Evolutionary conservation across 2,329 filamentous ascomycete genomes (phyloP), one percentile per base, ranked within the genome.

Genomic region (Colletotrichum limetticola): DNA sequence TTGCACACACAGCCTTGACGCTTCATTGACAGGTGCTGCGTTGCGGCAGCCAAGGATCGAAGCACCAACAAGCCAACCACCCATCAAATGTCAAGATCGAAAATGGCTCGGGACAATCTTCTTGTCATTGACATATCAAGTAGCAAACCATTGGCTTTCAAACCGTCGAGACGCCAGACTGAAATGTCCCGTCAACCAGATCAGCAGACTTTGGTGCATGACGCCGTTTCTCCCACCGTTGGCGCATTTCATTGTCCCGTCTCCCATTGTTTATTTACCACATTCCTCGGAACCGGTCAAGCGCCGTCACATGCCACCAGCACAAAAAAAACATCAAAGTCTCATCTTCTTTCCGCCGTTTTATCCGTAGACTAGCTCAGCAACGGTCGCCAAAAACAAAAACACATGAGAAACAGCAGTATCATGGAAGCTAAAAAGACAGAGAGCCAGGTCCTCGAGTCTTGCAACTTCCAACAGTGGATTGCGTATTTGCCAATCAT

Each of bases 11-110:
- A 7, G 4, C 1, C 19, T 46, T 24, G 32, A 55, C 55, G 37
- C 61, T 42, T 42, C 35, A 14, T 49, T 71, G 68, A 67, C 68
- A 49, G 63, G 35, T 57, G 57, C 22, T 28, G 68, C 42, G 42
- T 16, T 42, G 14, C 60, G 63, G 22, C 56, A 56, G 9, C n/a
- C 67, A 16, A n/a, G 30, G 19, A 12, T 22, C n/a, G 32, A 26
- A 52, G 60, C 37, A 12, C 14, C 22, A 37, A 24, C 4, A 35
- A 30, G 7, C 19, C 7, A n/a, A 6, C 9, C 22, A 2, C 16
- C 58, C 14, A 19, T 19, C 14, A 42, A 42, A 16, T 42, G 37
- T 42, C 14, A 42, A 42, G 5, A 42, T 42, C 12, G 14, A 2
- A 42, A 8, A 2, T 16, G 5, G 37, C 37, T 42, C 3, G 14